Conservation (phyloP, 2,329 filamentous ascomycete genomes). For the Penicillium sp. region DNA sequence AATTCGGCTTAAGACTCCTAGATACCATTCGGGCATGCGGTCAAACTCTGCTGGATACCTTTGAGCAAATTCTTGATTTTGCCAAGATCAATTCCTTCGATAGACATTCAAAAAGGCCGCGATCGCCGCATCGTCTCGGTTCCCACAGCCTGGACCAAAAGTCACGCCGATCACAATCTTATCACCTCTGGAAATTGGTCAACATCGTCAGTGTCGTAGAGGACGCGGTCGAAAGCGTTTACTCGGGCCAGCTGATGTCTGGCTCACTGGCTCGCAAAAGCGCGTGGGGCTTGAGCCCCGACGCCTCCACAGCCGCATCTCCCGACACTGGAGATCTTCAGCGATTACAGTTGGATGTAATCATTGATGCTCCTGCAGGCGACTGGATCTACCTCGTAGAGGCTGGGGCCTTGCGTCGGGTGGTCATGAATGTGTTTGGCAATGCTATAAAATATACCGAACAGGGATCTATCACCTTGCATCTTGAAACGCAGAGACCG, state of each 20-base stretch:
- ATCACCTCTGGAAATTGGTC: conserved; percentile 14
- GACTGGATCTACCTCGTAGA: conserved; percentile 49
- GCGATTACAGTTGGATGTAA: neutral
- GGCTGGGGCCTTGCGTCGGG: conserved; percentile 47
- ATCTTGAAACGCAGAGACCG: conserved; percentile 24
- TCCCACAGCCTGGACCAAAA: conserved; percentile 1
- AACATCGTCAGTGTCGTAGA: conserved; percentile 44
- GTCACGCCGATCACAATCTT: conserved; percentile 17
- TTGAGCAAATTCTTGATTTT: conserved; percentile 40
- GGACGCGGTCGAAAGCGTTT: conserved; percentile 51
- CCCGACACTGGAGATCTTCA: neutral
- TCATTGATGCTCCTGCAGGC: neutral
- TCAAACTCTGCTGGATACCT: conserved; percentile 36
- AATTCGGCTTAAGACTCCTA: conserved; percentile 25
- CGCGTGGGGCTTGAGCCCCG: neutral
- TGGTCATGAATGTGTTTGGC: conserved; percentile 57
- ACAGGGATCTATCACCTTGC: conserved; percentile 44
- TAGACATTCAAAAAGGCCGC: conserved; percentile 19
- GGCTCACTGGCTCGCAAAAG: neutral
- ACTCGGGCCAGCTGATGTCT: conserved; percentile 33
- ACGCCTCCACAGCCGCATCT: neutral
- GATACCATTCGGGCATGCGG: conserved; percentile 37
- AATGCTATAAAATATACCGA: conserved; percentile 58
- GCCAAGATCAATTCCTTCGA: conserved; percentile 20
- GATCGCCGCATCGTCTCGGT: conserved; percentile 10